A percentile compares a stretch with the other conserved stretches of the same genome.
Conservation (phyloP, 352 stramenopile species). For the Pythium apleroticum region DNA sequence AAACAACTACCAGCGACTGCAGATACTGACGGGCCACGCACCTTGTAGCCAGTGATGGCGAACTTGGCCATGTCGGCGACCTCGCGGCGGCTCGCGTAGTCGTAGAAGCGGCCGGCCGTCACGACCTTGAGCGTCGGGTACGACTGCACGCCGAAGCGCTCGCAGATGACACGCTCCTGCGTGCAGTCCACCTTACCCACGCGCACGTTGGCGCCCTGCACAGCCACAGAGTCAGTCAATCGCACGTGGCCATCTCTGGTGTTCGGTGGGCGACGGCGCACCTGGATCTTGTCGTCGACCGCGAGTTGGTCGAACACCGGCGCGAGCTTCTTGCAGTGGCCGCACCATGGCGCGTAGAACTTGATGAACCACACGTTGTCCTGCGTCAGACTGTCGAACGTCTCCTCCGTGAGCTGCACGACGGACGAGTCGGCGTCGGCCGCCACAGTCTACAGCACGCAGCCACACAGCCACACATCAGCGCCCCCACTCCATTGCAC, state of each 20-base stretch:
- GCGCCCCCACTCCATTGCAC: neutral
- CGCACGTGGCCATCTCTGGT: neutral
- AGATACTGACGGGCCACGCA: slow-evolving; percentile 10
- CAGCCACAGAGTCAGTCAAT: neutral
- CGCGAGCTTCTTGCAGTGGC: slow-evolving; percentile 82
- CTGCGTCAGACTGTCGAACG: slow-evolving; percentile 61
- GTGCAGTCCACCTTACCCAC: slow-evolving; percentile 84
- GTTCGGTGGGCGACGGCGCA: slow-evolving; percentile 8
- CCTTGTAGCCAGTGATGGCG: slow-evolving; percentile 62
- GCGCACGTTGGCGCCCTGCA: slow-evolving; percentile 36
- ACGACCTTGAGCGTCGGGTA: slow-evolving; percentile 86
- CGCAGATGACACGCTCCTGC: slow-evolving; percentile 65
- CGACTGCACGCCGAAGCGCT: slow-evolving; percentile 76
- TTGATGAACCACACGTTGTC: slow-evolving; percentile 73
- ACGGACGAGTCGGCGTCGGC: slow-evolving; percentile 17
- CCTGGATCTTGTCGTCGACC: slow-evolving; percentile 34
- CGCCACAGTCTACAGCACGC: slow-evolving; percentile 4
- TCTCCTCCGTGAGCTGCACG: slow-evolving; percentile 26
- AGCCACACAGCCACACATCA: neutral
- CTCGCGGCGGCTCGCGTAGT: slow-evolving; percentile 70
- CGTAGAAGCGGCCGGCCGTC: slow-evolving; percentile 53
- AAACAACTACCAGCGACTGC: no score
- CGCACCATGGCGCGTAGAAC: slow-evolving; percentile 87
- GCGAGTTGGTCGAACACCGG: slow-evolving; percentile 62
- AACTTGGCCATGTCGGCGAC: slow-evolving; percentile 55